Evolutionary conservation across 495 filamentous ascomycete species (phyloP), one percentile per base, ranked within the genome.

Genomic region (Evernia prunastri): DNA sequence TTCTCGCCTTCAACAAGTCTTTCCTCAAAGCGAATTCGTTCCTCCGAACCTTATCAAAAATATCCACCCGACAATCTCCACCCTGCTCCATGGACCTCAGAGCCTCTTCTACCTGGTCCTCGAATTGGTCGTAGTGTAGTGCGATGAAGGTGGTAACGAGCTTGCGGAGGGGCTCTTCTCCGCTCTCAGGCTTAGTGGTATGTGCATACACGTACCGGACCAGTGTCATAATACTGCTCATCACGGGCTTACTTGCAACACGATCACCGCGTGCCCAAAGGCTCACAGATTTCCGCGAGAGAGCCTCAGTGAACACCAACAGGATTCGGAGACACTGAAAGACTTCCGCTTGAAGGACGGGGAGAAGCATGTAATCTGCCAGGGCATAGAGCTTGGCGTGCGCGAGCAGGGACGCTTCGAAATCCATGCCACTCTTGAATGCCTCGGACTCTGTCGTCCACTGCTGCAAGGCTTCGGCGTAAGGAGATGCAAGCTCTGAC

Each of bases 341-440:
- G 23, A 57, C 42, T 13, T 60, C 18, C 12, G 49, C 36, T 51
- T 65, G 58, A n/a, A 65, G 51, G 4, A 43, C 57, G 33, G 29
- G 25, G 29, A 65, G 27, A 42, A 65, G 49, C 18, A 60, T 59
- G 37, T 51, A 45, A 39, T 51, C 43, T 8, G 63, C 63, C 12
- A 65, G 31, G 45, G n/a, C 47, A 27, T 65, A 65, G 8, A 65
- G 17, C 36, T 65, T 59, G 0, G 63, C 63, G 25, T 65, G 57
- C n/a, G 63, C 35, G 0, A 65, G 13, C 9, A 56, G 27, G 2
- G 35, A 42, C 0, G 31, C 4, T 17, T 60, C 45, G 29, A 49
- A 60, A 27, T 58, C 62, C 23, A 39, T 31, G 10, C 51, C 23
- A 13, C 49, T n/a, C n/a, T n/a, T n/a, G n/a, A n/a, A n/a, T n/a